Conservation (phyloP, 2,329 filamentous ascomycete species). For the Fusarium sulawesiense region DNA sequence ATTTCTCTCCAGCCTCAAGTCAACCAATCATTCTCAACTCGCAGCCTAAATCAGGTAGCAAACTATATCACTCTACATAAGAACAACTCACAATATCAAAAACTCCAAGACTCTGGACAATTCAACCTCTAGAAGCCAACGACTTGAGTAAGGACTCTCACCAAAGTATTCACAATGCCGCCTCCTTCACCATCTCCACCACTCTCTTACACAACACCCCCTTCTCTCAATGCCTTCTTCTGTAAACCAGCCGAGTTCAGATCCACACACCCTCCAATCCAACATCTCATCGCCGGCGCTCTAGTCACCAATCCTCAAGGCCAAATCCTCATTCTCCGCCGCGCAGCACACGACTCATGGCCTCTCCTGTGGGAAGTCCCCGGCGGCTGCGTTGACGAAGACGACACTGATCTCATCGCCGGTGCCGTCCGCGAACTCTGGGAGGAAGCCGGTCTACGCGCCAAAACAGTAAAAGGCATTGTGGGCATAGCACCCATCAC, state of each 20-base stretch:
- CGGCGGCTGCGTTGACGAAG: conserved; percentile 41
- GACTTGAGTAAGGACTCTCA: neutral
- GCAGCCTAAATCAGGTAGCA: conserved; percentile 34
- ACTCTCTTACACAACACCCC: conserved; percentile 28
- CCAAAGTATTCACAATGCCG: conserved; percentile 1
- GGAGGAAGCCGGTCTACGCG: conserved; percentile 58
- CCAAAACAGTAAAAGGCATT: conserved; percentile 42
- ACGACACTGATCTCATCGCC: conserved; percentile 37
- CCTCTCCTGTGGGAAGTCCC: conserved; percentile 45
- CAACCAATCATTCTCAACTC: conserved; percentile 28
- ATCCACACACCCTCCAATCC: conserved; percentile 34
- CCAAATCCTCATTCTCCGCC: conserved; percentile 42
- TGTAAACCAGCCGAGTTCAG: conserved; percentile 31
- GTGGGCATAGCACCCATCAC: conserved; percentile 22
- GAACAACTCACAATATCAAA: neutral
- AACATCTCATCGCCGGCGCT: conserved; percentile 43
- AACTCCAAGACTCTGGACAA: neutral
- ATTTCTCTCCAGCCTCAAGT: conserved; percentile 8
- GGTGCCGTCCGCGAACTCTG: conserved; percentile 57
- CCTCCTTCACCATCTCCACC: conserved; percentile 14
- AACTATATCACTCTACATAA: conserved; percentile 9
- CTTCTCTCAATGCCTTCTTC: conserved; percentile 31
- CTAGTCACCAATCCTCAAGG: conserved; percentile 37
- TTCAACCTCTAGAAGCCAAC: too few relatives aligned
- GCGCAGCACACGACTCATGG: conserved; percentile 46